Evolutionary conservation across 805 yeast species (phyloP), one percentile per base, ranked within the genome.

Genomic region (Lipomyces kockii): DNA sequence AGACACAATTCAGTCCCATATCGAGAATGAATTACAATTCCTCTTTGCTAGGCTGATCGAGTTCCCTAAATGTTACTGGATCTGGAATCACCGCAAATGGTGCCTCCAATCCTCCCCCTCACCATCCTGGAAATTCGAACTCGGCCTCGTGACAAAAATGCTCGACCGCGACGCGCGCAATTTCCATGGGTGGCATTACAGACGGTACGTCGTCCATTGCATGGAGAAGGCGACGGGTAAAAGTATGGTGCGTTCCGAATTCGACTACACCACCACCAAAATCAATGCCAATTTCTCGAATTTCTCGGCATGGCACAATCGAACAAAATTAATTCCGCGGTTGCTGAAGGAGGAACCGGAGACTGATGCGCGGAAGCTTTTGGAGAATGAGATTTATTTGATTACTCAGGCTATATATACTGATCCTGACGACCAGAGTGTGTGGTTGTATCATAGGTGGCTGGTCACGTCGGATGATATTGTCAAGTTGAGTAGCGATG

Each of bases 51-150:
- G 87, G 71, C 78, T 95, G 72, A 85, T 84, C 63, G 78, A 82
- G 64, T 88, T 79, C 71, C 98, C 99, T 1, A 95, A 95, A 76
- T 91, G 93, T 53, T 95, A 95, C 76, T 95, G 98, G 97, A 88
- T 95, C 12, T 95, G 98, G 98, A 90, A 88, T 73, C 98, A 95
- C 76, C 82, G 99, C 49, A 79, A 85, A 11, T 95, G 99, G 98
- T 84, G 90, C 56, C 78, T 94, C 52, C 83, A 85, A 46, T 65
- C 62, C 35, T 76, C 81, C 22, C 84, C 85, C 43, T 81, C 83
- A 1, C 72, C 75, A 0, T 85, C 67, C n/a, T 92, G 96, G 95
- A 76, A 80, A n/a, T 76, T 74, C 39, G 99, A 95, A 76, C 78
- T 95, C 73, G 81, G 78, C 0, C 82, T 92, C 8, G 93, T 91